Evolutionary conservation across 2,329 filamentous ascomycete species (phyloP), one percentile per base, ranked within the genome.

Genomic region (Amauroascus niger): DNA sequence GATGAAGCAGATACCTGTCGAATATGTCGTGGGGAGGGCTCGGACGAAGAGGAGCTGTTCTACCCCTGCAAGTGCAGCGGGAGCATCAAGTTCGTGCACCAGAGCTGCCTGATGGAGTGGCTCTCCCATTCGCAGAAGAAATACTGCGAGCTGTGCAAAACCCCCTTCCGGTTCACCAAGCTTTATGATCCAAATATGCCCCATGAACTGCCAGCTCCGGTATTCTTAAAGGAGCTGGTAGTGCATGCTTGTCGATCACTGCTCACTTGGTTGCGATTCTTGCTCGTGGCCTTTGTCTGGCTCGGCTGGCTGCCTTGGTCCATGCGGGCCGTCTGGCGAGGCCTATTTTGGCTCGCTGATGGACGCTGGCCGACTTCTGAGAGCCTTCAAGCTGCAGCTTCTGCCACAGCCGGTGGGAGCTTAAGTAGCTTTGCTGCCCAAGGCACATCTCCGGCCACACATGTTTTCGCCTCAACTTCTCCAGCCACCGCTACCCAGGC

Each of bases 141-240:
- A 71, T 87, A 98, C 75, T 98, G 94, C 77, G 93, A 98, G 74
- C 83, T 98, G 33, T 98, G 93, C 82, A 98, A 98, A 75, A 98
- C 93, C 1, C 84, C 90, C 0, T 98, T 97, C 67, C 87, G 89
- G 57, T 98, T 98, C 75, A 98, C 93, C 51, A 98, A 98, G 71
- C 80, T 98, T 37, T 98, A 98, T 74, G 84, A 90, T 57, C 88
- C 89, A 3, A 81, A 90, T 65, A 98, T 98, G 93, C 94, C 93
- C 1, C 80, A 81, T 58, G 82, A 80, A 11, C 78, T 98, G 13
- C 93, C 94, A 0, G 78, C 84, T 39, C 79, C 84, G 46, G 77
- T 98, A 58, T 96, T 98, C 63, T 61, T 89, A 53, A 83, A 82
- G 59, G 87, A 94, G 69, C 82, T 91, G 62, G 73, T 81, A 52